Conservation (phyloP, 2,329 filamentous ascomycete genomes). For the Botrytis pseudocinerea region DNA sequence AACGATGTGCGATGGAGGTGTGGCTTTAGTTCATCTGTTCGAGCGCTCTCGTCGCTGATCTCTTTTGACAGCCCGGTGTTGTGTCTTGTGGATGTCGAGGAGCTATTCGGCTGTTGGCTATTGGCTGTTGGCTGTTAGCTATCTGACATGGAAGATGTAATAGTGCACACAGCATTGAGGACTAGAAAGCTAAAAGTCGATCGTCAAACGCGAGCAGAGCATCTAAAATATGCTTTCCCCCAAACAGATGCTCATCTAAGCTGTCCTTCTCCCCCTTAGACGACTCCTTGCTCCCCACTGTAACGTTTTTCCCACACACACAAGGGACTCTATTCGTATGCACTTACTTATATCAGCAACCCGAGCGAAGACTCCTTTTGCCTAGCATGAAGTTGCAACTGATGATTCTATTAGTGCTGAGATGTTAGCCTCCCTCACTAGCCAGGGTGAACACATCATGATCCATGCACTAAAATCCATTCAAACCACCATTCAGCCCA, state of each 20-base stretch:
- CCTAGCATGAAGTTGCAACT: background rate
- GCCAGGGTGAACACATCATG: background rate
- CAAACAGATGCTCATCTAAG: background rate
- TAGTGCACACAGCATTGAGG: background rate
- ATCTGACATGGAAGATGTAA: background rate
- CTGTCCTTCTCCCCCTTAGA: no score
- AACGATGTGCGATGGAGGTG: background rate
- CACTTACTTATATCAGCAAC: background rate
- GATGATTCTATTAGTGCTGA: background rate
- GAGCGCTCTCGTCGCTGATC: background rate
- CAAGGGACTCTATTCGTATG: background rate
- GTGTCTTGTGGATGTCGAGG: background rate
- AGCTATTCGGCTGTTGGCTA: no score
- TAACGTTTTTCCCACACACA: background rate
- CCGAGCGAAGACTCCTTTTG: background rate
- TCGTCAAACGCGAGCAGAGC: background rate
- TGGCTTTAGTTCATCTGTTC: background rate
- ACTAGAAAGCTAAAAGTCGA: background rate
- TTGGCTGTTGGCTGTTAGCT: background rate
- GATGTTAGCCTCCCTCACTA: background rate
- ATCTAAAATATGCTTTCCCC: background rate
- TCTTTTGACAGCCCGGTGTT: no score
- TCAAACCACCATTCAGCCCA: background rate
- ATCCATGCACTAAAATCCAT: slow-evolving; percentile 5
- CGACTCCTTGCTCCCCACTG: background rate